Conservation (phyloP, 2,329 filamentous ascomycete species). For the Talaromyces sp. region DNA sequence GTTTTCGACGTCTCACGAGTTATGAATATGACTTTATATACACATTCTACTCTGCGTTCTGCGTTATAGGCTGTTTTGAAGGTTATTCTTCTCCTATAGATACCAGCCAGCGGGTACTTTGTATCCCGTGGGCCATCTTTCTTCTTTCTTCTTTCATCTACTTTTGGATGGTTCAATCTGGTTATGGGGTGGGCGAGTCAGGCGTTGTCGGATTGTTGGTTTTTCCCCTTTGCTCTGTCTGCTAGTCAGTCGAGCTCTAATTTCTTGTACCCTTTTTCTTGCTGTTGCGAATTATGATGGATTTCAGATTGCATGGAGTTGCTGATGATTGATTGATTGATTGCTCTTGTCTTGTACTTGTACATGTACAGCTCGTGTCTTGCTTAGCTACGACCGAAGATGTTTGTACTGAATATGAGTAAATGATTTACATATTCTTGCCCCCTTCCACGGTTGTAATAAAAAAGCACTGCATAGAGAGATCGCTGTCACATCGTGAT, state of each 20-base stretch:
- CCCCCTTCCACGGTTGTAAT: neutral
- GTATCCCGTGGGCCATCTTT: neutral
- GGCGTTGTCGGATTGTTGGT: conserved; percentile 15
- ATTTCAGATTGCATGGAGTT: conserved; percentile 16
- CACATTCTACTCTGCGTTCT: conserved; percentile 16
- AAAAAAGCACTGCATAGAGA: neutral
- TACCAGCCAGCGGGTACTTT: neutral
- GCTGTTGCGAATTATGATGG: neutral
- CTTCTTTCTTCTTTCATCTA: conserved; percentile 2
- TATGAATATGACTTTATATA: conserved; percentile 19
- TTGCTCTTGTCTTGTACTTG: conserved; percentile 6
- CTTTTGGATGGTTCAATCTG: conserved; percentile 1
- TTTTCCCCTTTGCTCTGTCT: neutral
- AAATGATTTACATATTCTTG: neutral
- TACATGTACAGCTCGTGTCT: conserved; percentile 11
- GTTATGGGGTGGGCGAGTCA: neutral
- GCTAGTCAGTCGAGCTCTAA: conserved; percentile 2
- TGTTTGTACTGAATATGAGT: conserved; percentile 5
- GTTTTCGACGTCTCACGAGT: conserved; percentile 2
- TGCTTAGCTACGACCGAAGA: conserved; percentile 9
- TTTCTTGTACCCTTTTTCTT: conserved; percentile 10
- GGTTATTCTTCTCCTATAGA: conserved; percentile 17
- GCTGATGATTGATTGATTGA: neutral
- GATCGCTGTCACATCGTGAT: neutral
- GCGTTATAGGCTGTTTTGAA: conserved; percentile 13